Evolutionary conservation across 306 rosid genomes (phyloP), one percentile per base, ranked within the genome.

Genomic region (Astragalus glycyphyllos): DNA sequence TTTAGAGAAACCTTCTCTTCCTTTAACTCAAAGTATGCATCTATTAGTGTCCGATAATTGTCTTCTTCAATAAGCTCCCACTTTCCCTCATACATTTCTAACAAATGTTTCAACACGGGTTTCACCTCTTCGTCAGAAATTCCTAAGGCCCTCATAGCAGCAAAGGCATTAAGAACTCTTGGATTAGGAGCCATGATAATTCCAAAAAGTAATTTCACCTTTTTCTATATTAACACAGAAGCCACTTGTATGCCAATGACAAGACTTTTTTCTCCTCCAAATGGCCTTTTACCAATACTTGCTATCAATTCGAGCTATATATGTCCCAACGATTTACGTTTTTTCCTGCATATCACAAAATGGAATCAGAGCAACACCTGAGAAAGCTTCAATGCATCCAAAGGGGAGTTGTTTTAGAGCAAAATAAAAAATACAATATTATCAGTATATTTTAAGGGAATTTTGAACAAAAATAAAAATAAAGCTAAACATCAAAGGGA

Each of bases 51-150:
- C 61, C 83, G 80, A 73, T 85, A 93, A 64, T 93, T 90, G 80
- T 87, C 94, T 17, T 86, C 90, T 81, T 82, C 92, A 70, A 93
- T 86, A 16, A 77, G 84, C 17, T 86, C 81, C 97, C 96, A 93
- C 2, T 83, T 81, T 13, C 40, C 50, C 4, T 72, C 84, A 59
- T 71, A 88, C 54, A 83, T 31, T 11, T 14, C 55, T 17, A 86
- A 37, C 41, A 93, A 84, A 3, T 68, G 9, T 75, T 9, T 68
- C 80, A 90, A 42, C 35, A 87, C 78, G 0, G 94, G 93, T 58
- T 70, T 84, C 71, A 84, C 83, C 73, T 86, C 87, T 12, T 77
- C 77, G 44, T 47, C 70, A 2, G 84, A 68, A 38, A 90, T 72
- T 46, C 92, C 97, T 20, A 88, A 38, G 15, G 69, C 73, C 67